Conservation (phyloP, 1,284 basidiomycete genomes). For the Tilletiaria anomala region DNA sequence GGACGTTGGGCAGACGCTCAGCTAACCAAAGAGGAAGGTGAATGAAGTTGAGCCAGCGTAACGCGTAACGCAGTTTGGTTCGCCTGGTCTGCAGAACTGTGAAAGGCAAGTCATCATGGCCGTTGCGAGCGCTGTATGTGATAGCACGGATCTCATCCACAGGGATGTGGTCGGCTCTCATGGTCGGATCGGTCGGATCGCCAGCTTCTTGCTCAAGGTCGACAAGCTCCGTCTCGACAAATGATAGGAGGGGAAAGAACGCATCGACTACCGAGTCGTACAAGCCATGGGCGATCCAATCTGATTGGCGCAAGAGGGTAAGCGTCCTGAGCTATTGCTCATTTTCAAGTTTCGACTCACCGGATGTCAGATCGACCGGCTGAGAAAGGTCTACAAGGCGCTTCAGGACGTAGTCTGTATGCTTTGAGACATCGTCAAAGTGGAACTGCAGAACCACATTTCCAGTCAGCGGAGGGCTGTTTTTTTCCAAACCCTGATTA, state of each 20-base stretch:
- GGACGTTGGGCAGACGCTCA: too few relatives aligned
- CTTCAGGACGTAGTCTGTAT: slow-evolving; percentile 63
- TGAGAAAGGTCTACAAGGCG: slow-evolving; percentile 44
- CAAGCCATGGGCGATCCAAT: slow-evolving; percentile 88
- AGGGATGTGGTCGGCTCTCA: too few relatives aligned
- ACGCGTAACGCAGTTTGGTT: too few relatives aligned
- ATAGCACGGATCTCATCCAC: too few relatives aligned
- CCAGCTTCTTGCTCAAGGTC: too few relatives aligned
- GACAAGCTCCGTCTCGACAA: slow-evolving; percentile 67
- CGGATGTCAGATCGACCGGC: slow-evolving; percentile 42
- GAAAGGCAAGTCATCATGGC: too few relatives aligned
- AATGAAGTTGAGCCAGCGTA: too few relatives aligned
- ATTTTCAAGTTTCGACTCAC: background rate
- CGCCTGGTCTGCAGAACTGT: too few relatives aligned
- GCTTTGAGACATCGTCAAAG: slow-evolving; percentile 78
- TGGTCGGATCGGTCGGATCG: too few relatives aligned
- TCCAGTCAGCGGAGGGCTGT: background rate
- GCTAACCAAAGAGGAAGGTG: too few relatives aligned
- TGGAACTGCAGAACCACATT: slow-evolving; percentile 54
- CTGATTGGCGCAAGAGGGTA: slow-evolving; percentile 6
- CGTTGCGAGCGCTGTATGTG: too few relatives aligned
- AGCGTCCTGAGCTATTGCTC: background rate
- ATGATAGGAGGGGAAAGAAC: slow-evolving; percentile 73
- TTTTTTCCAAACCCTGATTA: background rate
- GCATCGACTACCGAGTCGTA: slow-evolving; percentile 88